Percentiles rank a stretch among this genome's conserved stretches.
phyloP scores from a whole-genome alignment of 1,139 yeast species.

The Saccharomyces hybrid region DNA sequence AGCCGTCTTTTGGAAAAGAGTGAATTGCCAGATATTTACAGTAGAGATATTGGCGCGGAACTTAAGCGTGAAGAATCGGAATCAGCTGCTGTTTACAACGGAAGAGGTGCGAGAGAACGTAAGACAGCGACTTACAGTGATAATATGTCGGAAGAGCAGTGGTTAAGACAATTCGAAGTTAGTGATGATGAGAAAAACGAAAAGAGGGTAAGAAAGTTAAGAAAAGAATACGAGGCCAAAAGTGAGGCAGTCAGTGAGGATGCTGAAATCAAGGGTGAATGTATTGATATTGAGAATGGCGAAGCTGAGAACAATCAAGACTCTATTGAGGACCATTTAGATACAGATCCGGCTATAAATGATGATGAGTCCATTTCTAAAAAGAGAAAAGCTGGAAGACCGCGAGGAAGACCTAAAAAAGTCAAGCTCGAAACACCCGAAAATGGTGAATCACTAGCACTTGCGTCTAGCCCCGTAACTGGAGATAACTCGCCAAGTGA shows the following conservation, averaged over 20 bases:
- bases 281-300: neutral
- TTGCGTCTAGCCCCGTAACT: constrained; percentile 1
- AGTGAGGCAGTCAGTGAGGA: constrained; percentile 1
- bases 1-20: constrained; percentile 52
- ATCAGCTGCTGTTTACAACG: constrained; percentile 30
- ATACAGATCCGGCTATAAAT: constrained; percentile 12
- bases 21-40: constrained; percentile 64
- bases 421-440: constrained; percentile 13
- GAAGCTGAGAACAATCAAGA: neutral
- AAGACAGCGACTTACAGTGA: constrained; percentile 55
- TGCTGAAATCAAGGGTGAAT: neutral
- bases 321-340: constrained; percentile 1
- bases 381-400: constrained; percentile 15
- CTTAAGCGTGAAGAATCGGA: constrained; percentile 42
- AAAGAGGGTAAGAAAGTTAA: constrained; percentile 8
- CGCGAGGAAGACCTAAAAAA: constrained; percentile 18
- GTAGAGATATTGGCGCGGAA: constrained; percentile 54
- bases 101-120: constrained; percentile 61
- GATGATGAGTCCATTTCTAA: constrained; percentile 18
- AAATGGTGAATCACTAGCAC: constrained; percentile 1
- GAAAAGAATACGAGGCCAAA: neutral
- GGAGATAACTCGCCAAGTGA: neutral
- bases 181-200: constrained; percentile 29
- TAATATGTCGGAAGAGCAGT: constrained; percentile 68
- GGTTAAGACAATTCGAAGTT: constrained; percentile 56